A percentile compares a stretch with the other conserved stretches of the same genome.
Conservation (phyloP, 2,329 filamentous ascomycete species). For the Paracoccidioides brasiliensis region DNA sequence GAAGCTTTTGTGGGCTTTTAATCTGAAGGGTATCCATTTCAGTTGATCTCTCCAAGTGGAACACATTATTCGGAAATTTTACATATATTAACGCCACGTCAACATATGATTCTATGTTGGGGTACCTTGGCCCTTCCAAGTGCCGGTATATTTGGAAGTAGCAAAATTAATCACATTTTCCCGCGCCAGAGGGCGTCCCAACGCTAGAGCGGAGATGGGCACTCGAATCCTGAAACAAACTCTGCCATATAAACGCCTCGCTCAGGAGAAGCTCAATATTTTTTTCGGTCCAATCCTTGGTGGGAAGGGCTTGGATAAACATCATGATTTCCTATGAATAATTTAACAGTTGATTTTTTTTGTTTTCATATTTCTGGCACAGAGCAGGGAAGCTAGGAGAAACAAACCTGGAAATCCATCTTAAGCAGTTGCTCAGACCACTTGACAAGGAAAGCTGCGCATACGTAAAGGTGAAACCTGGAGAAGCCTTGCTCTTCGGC, state of each 20-base stretch:
- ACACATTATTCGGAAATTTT: background rate
- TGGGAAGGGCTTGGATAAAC: slow-evolving; percentile 92
- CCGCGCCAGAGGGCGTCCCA: slow-evolving; percentile 22
- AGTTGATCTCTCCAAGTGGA: slow-evolving; percentile 35
- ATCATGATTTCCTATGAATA: slow-evolving; percentile 83
- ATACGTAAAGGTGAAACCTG: slow-evolving; percentile 95
- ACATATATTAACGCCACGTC: background rate
- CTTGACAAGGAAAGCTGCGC: slow-evolving; percentile 93
- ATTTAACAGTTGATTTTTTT: background rate
- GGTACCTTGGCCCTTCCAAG: background rate
- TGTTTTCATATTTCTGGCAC: background rate
- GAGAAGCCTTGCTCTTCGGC: slow-evolving; percentile 98
- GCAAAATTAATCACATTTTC: slow-evolving; percentile 3
- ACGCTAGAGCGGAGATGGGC: slow-evolving; percentile 54
- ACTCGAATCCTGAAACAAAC: slow-evolving; percentile 83
- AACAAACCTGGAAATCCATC: slow-evolving; percentile 71
- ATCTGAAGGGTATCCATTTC: slow-evolving; percentile 88
- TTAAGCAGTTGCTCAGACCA: slow-evolving; percentile 91
- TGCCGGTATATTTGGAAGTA: background rate
- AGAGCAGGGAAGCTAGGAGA: background rate
- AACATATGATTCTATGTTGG: background rate
- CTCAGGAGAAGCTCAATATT: slow-evolving; percentile 91
- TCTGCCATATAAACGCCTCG: slow-evolving; percentile 98
- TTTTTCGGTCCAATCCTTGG: slow-evolving; percentile 90
- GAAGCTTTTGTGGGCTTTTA: slow-evolving; percentile 68